Base-by-base conservation (phyloP, 495 filamentous ascomycete genomes). In the Poronia punctata region DNA sequence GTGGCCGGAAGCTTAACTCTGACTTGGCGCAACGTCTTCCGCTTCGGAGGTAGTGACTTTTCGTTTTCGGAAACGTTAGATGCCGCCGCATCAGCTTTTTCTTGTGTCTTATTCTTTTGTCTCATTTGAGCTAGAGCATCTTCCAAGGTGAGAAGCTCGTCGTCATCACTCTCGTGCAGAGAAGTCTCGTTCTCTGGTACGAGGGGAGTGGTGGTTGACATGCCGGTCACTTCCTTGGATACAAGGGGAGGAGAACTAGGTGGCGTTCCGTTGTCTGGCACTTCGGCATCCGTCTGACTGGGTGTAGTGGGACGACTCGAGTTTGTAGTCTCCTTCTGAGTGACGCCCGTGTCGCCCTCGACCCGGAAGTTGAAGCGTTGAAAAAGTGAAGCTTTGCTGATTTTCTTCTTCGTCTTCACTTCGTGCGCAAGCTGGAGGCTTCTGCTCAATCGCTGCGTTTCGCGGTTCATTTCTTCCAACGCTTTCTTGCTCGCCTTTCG, bases 401-500 rank as follows among this genome's bases (percentile, higher is more conserved):
- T 84, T 62, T 88, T 96, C 68, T 92, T 96, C 67, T 84, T 92
- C 3, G 88, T 90, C 56, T 77, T 82, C 5, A 85, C 82, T 54
- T 96, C 79, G 57, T 97, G 88, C n/a, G 83, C 76, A 16, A 99
- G 68, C 54, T 96, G 92, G 74, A 92, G 80, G 48, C 84, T 92
- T 43, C 92, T 76, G 47, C 74, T 80, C 70, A 99, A 74, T 16
- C 93, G 81, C 61, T 96, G 89, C 1, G 90, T 95, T 61, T 97
- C 92, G 29, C 85, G 72, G 40, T 78, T 78, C 81, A 97, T 95
- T 54, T 97, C 90, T 61, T 95, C 85, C n/a, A 95, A 41, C 0
- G 93, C 92, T 66, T 90, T 95, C 67, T 93, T 97, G 65, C 89
- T 87, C 3, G 92, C 92, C 52, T 88, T 95, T 1, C 92, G 78